Evolutionary conservation across 2,329 filamentous ascomycete species (phyloP), one percentile per base, ranked within the genome.

Genomic region (Basipetospora chlamydospora): DNA sequence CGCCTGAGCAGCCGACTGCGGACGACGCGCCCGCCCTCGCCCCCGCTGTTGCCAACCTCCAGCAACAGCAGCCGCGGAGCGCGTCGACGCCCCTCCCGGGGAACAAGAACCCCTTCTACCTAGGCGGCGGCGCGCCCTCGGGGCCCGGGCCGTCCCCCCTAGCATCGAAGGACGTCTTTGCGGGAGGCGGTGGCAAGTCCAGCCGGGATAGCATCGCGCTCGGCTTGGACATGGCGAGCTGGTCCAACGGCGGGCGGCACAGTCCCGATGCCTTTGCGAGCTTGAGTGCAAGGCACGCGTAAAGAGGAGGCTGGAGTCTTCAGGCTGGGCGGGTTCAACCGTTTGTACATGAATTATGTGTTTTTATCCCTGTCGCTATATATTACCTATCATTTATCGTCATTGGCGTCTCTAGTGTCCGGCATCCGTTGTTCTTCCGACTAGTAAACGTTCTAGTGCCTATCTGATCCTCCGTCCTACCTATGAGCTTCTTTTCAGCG

Each of bases 261-360:
- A 85, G 80, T 47, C 81, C 81, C 3, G 81, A 87, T 55, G 81
- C 81, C 11, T 87, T 86, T 64, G 74, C 80, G 3, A 81, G 77
- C 35, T 60, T 87, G 43, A 84, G 79, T 48, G 73, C 79, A 36
- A 61, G 69, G 44, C 66, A 70, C 21, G 28, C 16, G 39, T 44
- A 35, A 38, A 6, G 11, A n/a, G 13, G n/a, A 30, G n/a, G 17
- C 17, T n/a, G 16, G 12, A 25, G 18, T 6, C 8, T 34, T 22
- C 18, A 20, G 12, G n/a, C n/a, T n/a, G n/a, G n/a, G n/a, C n/a
- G n/a, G n/a, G n/a, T n/a, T n/a, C n/a, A n/a, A n/a, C n/a, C n/a
- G n/a, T n/a, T n/a, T n/a, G n/a, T n/a, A n/a, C n/a, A n/a, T n/a
- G n/a, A n/a, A n/a, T n/a, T n/a, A n/a, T n/a, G n/a, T n/a, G n/a